phyloP scores from a whole-genome alignment of 2,329 filamentous ascomycete species.

The Alternaria infectoria region DNA sequence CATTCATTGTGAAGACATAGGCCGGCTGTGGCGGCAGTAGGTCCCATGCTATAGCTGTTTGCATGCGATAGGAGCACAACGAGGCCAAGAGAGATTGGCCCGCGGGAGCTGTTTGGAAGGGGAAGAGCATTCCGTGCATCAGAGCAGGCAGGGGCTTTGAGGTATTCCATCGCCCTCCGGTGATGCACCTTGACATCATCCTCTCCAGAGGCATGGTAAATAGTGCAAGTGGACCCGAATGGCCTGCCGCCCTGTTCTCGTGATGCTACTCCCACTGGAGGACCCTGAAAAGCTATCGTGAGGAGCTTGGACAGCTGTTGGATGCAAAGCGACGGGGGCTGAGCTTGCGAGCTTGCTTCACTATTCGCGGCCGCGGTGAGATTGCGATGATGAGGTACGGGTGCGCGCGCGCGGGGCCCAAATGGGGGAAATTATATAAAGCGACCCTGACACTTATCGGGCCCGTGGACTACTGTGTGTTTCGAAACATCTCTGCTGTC shows the following conservation, averaged over 20 bases:
- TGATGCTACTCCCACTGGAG: constrained; percentile 1
- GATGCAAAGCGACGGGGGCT: constrained; percentile 10
- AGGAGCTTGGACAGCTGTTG: constrained; percentile 5
- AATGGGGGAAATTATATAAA: constrained; percentile 17
- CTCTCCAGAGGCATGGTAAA: neutral
- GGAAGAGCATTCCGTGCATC: neutral
- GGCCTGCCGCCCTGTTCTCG: neutral
- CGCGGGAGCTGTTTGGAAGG: neutral
- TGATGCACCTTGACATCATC: constrained; percentile 5
- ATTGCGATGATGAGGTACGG: constrained; percentile 12
- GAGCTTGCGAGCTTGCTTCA: constrained; percentile 14
- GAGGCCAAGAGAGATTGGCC: neutral
- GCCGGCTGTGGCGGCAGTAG: constrained; percentile 13
- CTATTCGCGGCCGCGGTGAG: constrained; percentile 15
- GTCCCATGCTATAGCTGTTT: neutral
- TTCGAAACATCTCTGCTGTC: constrained; percentile 3
- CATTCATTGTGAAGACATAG: constrained; percentile 1
- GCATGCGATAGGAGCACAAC: constrained; percentile 6
- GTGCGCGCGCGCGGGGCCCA: constrained; percentile 12
- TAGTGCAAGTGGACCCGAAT: neutral
- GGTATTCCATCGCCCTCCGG: neutral
- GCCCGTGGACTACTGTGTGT: constrained; percentile 2
- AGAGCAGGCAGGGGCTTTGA: neutral
- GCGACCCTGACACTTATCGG: constrained; percentile 4
- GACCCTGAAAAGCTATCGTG: neutral